Base-by-base conservation (phyloP, 31 red algal species). In the Bonnemaisonia californica region DNA sequence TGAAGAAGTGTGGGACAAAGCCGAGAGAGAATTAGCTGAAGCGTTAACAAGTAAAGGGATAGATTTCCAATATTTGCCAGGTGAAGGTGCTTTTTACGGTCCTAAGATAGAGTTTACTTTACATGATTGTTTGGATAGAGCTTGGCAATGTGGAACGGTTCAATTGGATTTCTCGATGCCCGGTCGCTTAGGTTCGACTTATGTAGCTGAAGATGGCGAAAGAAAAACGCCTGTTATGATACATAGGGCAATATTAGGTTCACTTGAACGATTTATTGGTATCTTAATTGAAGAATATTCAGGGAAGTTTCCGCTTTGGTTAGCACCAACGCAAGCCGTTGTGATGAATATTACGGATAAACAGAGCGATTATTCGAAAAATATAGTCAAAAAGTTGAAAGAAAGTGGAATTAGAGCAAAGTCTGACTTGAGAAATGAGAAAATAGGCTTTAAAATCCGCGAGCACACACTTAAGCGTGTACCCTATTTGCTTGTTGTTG, bases 151-250 rank as follows among this genome's bases (percentile, higher is more conserved):
- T 69, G 93, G 84, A 34, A 96, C 94, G 30, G 68, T 93, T 30
- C 94, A 96, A 81, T 85, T 92, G 59, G 94, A 96, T 77, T 85
- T 96, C 12, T 89, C 93, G 36, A 57, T 96, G 57, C 94, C 94
- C 2, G 91, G 82, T 51, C 90, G 90, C n/a, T 90, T 96, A 47
- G 70, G 85, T 22, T 38, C 85, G 24, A 69, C 74, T 56, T 96
- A 93, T 77, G 85, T 96, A 18, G 62, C 47, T 24, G 70, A 64
- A 27, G 58, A 83, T 39, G 61, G 78, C 0, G 21, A 21, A n/a
- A 30, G 73, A 11, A 26, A 77, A 64, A 70, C 84, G 26, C 94
- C 94, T 2, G 72, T 96, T 55, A 93, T 93, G 90, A 39, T 96
- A 29, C 94, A 96, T 61, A 71, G 94, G 27, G 94, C 94, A 19